Evolutionary conservation across 2,329 filamentous ascomycete species (phyloP).

Genomic region (Talaromyces verruculosus): DNA sequence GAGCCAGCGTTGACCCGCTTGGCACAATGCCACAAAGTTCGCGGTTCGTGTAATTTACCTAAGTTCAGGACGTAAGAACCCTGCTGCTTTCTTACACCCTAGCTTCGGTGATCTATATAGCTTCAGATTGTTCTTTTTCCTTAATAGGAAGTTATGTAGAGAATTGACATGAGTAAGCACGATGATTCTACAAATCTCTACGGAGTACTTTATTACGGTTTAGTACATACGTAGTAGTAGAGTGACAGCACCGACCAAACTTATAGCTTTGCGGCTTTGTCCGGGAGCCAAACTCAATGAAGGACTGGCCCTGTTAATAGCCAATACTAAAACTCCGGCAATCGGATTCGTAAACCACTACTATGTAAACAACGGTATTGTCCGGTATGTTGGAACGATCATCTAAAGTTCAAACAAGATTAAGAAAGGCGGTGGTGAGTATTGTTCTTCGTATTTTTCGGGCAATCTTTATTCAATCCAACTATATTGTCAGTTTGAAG

Average conservation of each 20-base stretch:
- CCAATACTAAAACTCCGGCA: conserved; percentile 13
- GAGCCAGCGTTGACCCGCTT: conserved; percentile 14
- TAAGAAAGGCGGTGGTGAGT: not conserved
- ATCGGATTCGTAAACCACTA: conserved; percentile 3
- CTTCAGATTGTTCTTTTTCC: not conserved
- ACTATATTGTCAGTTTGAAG: not conserved
- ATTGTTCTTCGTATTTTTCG: not conserved
- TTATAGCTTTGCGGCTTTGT: conserved; percentile 18
- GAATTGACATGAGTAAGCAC: not conserved
- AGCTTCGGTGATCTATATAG: not conserved
- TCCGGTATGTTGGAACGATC: conserved; percentile 14
- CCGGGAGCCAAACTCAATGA: conserved; percentile 15
- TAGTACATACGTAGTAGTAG: not conserved
- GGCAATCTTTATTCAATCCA: not conserved
- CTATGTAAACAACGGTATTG: not conserved
- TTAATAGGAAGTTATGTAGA: not conserved
- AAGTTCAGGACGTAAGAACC: not conserved
- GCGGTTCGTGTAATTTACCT: conserved; percentile 41
- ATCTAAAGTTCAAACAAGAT: not conserved
- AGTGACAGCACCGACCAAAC: not conserved
- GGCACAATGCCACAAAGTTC: conserved; percentile 33
- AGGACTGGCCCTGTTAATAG: not conserved
- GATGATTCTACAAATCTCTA: not conserved
- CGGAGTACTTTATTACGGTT: not conserved
- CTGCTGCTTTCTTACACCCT: not conserved